A percentile compares a stretch with the other conserved stretches of the same genome.
These are phyloP conservation scores for Gypsophila paniculata DNA, from an alignment of 179 eudicot genomes.

Conservation along the genomic window DNA sequence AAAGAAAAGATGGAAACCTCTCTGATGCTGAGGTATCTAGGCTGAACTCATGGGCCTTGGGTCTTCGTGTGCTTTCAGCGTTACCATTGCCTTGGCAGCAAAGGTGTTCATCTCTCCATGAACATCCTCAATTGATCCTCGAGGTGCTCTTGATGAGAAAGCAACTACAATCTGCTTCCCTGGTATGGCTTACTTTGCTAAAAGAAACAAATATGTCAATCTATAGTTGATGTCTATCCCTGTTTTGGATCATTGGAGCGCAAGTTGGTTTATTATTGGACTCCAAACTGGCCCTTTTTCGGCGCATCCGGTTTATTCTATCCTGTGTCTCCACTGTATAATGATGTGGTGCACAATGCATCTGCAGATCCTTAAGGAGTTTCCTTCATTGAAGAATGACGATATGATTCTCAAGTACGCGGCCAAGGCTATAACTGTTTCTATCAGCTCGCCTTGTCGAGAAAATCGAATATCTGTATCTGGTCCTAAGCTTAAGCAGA, in stretches of 20 bases:
- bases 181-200: constrained; percentile 44
- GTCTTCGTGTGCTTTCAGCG: constrained; percentile 88
- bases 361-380: constrained; percentile 80
- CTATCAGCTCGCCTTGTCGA: constrained; percentile 65
- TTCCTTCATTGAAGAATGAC: constrained; percentile 74
- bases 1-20: constrained; percentile 84
- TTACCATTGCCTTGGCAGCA: constrained; percentile 99
- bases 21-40: constrained; percentile 77
- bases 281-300: neutral
- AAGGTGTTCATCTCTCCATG: constrained; percentile 92
- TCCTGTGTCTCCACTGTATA: constrained; percentile 14
- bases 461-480: constrained; percentile 73
- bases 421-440: constrained; percentile 83
- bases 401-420: constrained; percentile 61
- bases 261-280: neutral
- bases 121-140: constrained; percentile 88
- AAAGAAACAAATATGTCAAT: neutral
- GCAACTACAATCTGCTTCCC: constrained; percentile 88
- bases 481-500: constrained; percentile 67
- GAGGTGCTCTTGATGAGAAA: constrained; percentile 97
- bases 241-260: neutral
- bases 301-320: neutral
- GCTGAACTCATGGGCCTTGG: constrained; percentile 95
- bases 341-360: constrained; percentile 14
- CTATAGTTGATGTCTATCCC: neutral